These are phyloP conservation scores for Aspergillus mulundensis DNA, from an alignment of 495 filamentous ascomycete genomes.

Conservation along the genomic window DNA sequence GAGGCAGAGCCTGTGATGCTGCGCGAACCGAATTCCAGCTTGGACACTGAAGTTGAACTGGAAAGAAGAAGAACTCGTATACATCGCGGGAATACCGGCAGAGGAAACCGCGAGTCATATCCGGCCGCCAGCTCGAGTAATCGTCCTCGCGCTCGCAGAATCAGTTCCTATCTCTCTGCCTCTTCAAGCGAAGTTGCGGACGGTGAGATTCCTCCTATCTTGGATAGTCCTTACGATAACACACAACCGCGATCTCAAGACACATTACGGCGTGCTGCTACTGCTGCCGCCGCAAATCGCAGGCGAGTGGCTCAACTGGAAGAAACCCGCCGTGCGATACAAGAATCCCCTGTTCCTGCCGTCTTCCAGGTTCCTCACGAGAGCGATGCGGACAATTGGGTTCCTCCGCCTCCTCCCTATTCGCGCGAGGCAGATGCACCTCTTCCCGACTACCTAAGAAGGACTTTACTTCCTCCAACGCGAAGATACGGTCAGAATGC, in stretches of 20 bases:
- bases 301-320: conserved; percentile 56
- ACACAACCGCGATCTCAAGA: conserved; percentile 72
- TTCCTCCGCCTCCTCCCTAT: conserved; percentile 88
- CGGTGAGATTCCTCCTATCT: conserved; percentile 19
- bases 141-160: conserved; percentile 20
- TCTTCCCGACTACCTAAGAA: conserved; percentile 50
- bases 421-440: conserved; percentile 61
- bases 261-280: conserved; percentile 73
- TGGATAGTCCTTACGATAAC: conserved; percentile 65
- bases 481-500: conserved; percentile 16
- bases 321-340: conserved; percentile 19
- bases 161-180: conserved; percentile 22
- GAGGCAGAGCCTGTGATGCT: conserved; percentile 63
- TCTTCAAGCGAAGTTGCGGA: conserved; percentile 18
- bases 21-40: conserved; percentile 69
- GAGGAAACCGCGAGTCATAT: conserved; percentile 22
- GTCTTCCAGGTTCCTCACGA: conserved; percentile 64
- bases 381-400: conserved; percentile 90
- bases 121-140: conserved; percentile 15
- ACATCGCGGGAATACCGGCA: conserved; percentile 28
- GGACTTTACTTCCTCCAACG: conserved; percentile 29
- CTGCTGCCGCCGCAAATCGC: conserved; percentile 67
- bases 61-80: conserved; percentile 65
- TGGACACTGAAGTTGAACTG: conserved; percentile 78
- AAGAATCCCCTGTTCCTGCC: conserved; percentile 8